phyloP scores from a whole-genome alignment of 2,329 filamentous ascomycete species.

The Diplodia corticola region DNA sequence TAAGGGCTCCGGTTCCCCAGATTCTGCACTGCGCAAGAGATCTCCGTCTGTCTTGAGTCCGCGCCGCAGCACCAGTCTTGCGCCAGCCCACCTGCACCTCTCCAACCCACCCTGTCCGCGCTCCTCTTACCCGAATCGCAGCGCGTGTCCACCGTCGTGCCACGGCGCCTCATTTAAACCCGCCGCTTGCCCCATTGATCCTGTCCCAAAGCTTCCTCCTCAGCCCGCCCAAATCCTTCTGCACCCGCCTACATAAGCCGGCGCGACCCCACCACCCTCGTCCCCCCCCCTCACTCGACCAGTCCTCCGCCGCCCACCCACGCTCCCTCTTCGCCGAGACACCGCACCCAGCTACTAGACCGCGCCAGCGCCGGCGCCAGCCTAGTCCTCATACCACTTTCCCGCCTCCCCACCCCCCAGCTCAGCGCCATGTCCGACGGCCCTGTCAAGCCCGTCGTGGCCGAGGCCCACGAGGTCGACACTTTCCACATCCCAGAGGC shows the following conservation, averaged over 20 bases:
- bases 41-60: not conserved
- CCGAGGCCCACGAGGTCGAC: slow-evolving; percentile 74
- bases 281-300: not conserved
- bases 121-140: slow-evolving; percentile 12
- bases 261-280: not conserved
- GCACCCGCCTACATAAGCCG: slow-evolving; percentile 3
- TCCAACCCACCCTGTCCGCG: slow-evolving; percentile 12
- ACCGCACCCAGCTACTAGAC: not conserved
- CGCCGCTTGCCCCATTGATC: slow-evolving; percentile 13
- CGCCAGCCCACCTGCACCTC: slow-evolving; percentile 10
- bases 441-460: slow-evolving; percentile 57
- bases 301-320: not conserved
- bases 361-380: slow-evolving; percentile 10
- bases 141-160: slow-evolving; percentile 17
- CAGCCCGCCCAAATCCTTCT: not conserved
- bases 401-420: not conserved
- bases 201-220: not conserved
- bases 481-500: slow-evolving; percentile 64
- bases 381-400: not conserved
- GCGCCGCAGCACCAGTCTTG: slow-evolving; percentile 15
- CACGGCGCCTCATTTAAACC: slow-evolving; percentile 17
- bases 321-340: not conserved
- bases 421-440: slow-evolving; percentile 47
- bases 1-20: slow-evolving; percentile 7
- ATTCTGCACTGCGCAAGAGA: slow-evolving; percentile 2